These are phyloP conservation scores for Gleditsia sinensis DNA, from an alignment of 306 rosid genomes.

Conservation along the genomic window DNA sequence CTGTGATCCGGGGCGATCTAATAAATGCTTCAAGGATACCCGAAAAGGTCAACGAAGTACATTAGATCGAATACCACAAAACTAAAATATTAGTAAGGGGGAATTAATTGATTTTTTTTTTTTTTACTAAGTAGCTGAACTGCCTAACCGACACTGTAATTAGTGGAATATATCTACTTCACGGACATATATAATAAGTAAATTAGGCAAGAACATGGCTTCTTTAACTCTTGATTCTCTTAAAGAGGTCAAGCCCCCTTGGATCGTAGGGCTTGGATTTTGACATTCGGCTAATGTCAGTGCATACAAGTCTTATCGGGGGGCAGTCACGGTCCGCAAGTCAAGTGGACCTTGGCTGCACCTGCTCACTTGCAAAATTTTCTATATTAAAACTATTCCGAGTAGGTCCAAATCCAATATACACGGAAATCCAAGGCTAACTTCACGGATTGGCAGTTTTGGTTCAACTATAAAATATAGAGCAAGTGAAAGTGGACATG, in stretches of 20 bases:
- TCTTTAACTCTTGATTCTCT: slow-evolving; percentile 2
- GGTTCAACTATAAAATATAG: too few relatives aligned
- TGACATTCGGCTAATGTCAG: not conserved
- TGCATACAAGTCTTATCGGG: too few relatives aligned
- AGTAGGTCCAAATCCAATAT: slow-evolving; percentile 9
- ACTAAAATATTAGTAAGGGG: too few relatives aligned
- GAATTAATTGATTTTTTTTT: not conserved
- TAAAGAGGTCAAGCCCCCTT: not conserved
- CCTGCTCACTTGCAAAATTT: not conserved
- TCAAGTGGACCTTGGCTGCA: not conserved
- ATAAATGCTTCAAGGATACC: not conserved
- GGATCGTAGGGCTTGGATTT: not conserved
- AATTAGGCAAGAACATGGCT: not conserved
- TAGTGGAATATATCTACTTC: slow-evolving; percentile 2
- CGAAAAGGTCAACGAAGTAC: too few relatives aligned
- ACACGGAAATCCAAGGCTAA: not conserved
- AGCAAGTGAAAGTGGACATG: too few relatives aligned
- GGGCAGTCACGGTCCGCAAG: too few relatives aligned
- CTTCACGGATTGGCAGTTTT: too few relatives aligned
- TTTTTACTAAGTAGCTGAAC: not conserved
- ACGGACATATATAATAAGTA: not conserved
- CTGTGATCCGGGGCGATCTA: not conserved
- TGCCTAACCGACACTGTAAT: slow-evolving; percentile 11
- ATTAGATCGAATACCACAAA: too few relatives aligned
- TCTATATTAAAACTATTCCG: not conserved